These are phyloP conservation scores for Micromonas commoda DNA, from an alignment of 139 green algal species.

Conservation along the genomic window DNA sequence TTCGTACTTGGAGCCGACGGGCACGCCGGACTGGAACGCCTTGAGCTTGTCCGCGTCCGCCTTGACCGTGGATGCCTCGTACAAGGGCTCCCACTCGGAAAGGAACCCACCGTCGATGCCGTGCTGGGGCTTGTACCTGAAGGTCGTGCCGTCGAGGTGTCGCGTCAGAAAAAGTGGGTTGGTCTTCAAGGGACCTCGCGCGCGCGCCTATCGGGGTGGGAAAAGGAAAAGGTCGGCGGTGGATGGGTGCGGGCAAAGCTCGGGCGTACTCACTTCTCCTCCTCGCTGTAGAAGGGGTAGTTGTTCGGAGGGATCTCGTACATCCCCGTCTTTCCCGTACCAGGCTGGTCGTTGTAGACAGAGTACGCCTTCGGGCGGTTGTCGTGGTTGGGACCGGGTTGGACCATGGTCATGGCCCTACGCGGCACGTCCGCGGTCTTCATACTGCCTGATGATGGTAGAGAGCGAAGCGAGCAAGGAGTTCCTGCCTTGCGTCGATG, in stretches of 20 bases:
- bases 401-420: no score
- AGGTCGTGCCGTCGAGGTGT: no score
- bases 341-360: slow-evolving; percentile 40
- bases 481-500: no score
- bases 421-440: no score
- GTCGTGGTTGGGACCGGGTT: no score
- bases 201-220: not conserved
- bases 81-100: slow-evolving; percentile 79
- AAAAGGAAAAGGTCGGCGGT: slow-evolving; percentile 3
- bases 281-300: slow-evolving; percentile 78
- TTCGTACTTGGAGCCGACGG: slow-evolving; percentile 41
- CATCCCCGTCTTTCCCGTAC: slow-evolving; percentile 69
- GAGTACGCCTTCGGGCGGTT: slow-evolving; percentile 23
- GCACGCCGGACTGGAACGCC: slow-evolving; percentile 67
- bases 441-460: no score
- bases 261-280: slow-evolving; percentile 50
- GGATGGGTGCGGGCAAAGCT: not conserved
- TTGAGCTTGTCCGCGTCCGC: slow-evolving; percentile 61
- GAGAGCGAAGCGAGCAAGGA: no score
- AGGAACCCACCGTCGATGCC: slow-evolving; percentile 67
- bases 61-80: slow-evolving; percentile 69
- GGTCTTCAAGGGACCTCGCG: no score
- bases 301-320: slow-evolving; percentile 74
- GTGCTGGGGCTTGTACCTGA: slow-evolving; percentile 62
- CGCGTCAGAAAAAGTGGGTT: not conserved